These are phyloP conservation scores for Rubroboletus pulcherrimus DNA, from an alignment of 768 basidiomycete species.

Conservation along the genomic window DNA sequence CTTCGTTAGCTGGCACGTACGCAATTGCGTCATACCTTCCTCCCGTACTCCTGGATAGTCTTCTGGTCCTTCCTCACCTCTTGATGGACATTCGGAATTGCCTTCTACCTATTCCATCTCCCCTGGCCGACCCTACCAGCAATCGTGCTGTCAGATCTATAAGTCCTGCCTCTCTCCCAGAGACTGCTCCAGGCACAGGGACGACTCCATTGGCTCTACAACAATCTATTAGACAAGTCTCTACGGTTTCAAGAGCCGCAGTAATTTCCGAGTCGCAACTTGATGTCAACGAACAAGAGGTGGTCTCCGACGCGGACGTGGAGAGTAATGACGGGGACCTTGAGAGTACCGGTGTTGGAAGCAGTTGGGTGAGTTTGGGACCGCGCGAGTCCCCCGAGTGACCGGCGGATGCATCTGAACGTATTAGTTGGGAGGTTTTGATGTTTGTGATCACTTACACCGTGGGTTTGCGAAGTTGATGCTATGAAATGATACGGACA, in stretches of 20 bases:
- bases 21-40: slow-evolving; percentile 69
- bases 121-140: slow-evolving; percentile 33
- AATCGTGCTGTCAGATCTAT: slow-evolving; percentile 21
- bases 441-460: neutral
- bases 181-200: slow-evolving; percentile 5
- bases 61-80: slow-evolving; percentile 64
- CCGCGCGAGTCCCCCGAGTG: slow-evolving; percentile 21
- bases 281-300: slow-evolving; percentile 34
- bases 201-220: neutral
- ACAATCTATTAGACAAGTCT: neutral
- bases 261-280: slow-evolving; percentile 6
- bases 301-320: slow-evolving; percentile 61
- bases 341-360: slow-evolving; percentile 45
- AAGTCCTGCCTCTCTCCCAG: slow-evolving; percentile 9
- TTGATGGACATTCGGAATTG: slow-evolving; percentile 61
- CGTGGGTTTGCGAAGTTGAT: neutral
- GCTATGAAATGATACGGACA: neutral
- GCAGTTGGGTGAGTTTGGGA: slow-evolving; percentile 70
- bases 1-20: slow-evolving; percentile 61
- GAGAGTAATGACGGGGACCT: slow-evolving; percentile 61
- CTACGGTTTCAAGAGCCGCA: slow-evolving; percentile 14
- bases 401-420: neutral
- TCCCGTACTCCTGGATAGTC: slow-evolving; percentile 53
- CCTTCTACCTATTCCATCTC: slow-evolving; percentile 50
- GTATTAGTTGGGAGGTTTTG: neutral